These are phyloP conservation scores for Chrysosporium keratinophilum DNA, from an alignment of 2,329 filamentous ascomycete genomes.

Conservation along the genomic window DNA sequence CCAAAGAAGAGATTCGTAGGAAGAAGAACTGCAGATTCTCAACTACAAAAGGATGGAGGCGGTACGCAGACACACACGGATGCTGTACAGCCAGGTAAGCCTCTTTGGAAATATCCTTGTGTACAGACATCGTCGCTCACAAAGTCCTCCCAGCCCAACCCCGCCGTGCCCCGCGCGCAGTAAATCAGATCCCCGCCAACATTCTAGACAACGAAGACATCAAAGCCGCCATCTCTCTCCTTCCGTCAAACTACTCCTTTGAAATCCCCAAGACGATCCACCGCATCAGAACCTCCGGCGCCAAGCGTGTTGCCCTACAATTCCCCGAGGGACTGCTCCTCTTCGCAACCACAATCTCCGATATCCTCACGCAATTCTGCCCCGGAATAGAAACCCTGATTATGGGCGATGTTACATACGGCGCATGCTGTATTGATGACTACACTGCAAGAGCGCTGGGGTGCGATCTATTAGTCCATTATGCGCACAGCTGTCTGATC, in stretches of 20 bases:
- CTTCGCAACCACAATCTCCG: slow-evolving; percentile 94
- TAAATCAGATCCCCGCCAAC: slow-evolving; percentile 82
- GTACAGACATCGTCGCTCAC: slow-evolving; percentile 6
- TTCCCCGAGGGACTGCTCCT: slow-evolving; percentile 91
- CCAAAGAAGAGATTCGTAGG: slow-evolving; percentile 92
- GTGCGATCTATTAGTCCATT: slow-evolving; percentile 90
- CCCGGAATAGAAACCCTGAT: slow-evolving; percentile 85
- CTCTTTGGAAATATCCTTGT: slow-evolving; percentile 13
- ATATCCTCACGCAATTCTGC: slow-evolving; percentile 91
- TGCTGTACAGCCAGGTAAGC: slow-evolving; percentile 30
- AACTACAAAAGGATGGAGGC: slow-evolving; percentile 47
- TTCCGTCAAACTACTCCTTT: slow-evolving; percentile 95
- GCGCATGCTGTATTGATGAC: slow-evolving; percentile 96
- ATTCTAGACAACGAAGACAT: slow-evolving; percentile 78
- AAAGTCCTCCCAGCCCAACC: slow-evolving; percentile 45
- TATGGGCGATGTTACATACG: slow-evolving; percentile 98
- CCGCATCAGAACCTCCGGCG: slow-evolving; percentile 67
- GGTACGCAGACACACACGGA: slow-evolving; percentile 42
- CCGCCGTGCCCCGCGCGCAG: slow-evolving; percentile 61
- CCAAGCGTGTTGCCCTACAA: slow-evolving; percentile 83
- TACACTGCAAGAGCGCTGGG: slow-evolving; percentile 90
- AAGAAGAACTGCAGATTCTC: slow-evolving; percentile 54
- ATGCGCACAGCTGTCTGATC: slow-evolving; percentile 92
- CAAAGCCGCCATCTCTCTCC: slow-evolving; percentile 72
- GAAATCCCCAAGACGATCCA: slow-evolving; percentile 98